Percentiles rank a stretch among this genome's conserved stretches.
These are phyloP conservation scores for Neonectria coccinea DNA, from an alignment of 2,329 filamentous ascomycete genomes.

Conservation along the genomic window DNA sequence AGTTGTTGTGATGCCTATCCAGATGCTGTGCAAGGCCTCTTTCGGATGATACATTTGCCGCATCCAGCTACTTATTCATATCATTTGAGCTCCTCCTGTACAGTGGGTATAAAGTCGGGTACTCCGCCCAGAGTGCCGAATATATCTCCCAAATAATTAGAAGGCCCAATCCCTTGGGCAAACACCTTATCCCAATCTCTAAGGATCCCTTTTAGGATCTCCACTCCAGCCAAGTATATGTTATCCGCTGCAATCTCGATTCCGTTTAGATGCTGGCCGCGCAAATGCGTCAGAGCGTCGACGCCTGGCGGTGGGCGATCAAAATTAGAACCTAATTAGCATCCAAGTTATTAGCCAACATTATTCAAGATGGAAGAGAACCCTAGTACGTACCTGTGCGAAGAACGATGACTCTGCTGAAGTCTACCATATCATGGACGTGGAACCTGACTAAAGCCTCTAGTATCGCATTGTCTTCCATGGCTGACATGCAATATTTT, in stretches of 20 bases:
- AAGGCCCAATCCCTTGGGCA: conserved; percentile 16
- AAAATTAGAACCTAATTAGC: conserved; percentile 28
- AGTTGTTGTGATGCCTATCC: too few species aligned
- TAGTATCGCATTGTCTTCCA: conserved; percentile 32
- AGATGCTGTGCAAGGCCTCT: too few species aligned
- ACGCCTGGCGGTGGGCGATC: conserved; percentile 31
- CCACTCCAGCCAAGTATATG: conserved; percentile 27
- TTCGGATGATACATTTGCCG: background rate
- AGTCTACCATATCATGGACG: conserved; percentile 25
- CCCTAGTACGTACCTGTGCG: conserved; percentile 21
- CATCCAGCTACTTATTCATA: background rate
- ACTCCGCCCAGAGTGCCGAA: conserved; percentile 32
- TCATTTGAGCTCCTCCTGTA: background rate
- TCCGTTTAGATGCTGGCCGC: conserved; percentile 24
- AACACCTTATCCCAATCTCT: conserved; percentile 22
- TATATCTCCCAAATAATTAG: conserved; percentile 34
- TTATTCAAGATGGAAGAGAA: background rate
- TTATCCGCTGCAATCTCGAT: conserved; percentile 24
- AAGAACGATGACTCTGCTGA: conserved; percentile 31
- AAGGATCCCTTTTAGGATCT: conserved; percentile 31
- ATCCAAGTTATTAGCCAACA: conserved; percentile 10
- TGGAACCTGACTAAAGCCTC: conserved; percentile 24
- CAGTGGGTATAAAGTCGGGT: conserved; percentile 24
- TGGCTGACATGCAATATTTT: conserved; percentile 33
- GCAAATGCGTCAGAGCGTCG: conserved; percentile 22